Evolutionary conservation across 2,329 filamentous ascomycete species (phyloP), one percentile per base, ranked within the genome.

Genomic region (Hypoxylon sp.): DNA sequence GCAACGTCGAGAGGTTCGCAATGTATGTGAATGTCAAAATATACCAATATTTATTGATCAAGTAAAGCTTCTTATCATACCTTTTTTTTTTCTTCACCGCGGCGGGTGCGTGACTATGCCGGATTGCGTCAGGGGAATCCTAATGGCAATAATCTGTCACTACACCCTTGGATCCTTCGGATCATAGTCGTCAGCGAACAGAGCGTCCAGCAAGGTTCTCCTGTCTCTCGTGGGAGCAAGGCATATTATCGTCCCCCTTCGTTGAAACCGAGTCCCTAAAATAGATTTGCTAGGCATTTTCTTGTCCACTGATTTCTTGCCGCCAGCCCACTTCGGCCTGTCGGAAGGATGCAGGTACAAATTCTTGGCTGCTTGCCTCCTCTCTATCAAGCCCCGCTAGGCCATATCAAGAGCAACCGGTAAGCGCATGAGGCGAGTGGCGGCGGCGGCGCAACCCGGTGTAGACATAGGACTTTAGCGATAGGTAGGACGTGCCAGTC

Each of bases 11-110:
- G 17, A 45, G 23, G 45, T 43, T 30, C 45, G 53, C 10, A 43
- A 11, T 57, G 53, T 46, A 46, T 66, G 60, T 63, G 63, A 63
- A 63, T 66, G 59, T 58, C 43, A 56, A 58, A 58, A 52, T 32
- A 58, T 58, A 60, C 41, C 52, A n/a, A 62, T 59, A 55, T 34
- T 41, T 32, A 19, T 57, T 46, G 43, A 60, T 30, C 17, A 48
- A 10, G 3, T 25, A 38, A 28, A 49, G 3, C n/a, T 28, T n/a
- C 32, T 52, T 17, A 6, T 10, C 38, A 25, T 28, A 21, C 14
- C 1, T 3, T 17, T 23, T 6, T 13, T 23, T 2, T 3, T 17
- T 23, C 3, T 13, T 19, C 7, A 45, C 10, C 10, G 11, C 14
- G 11, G 50, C 5, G 5, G 7, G 6, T 28, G 19, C 2, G 32